Conservation (phyloP, 768 basidiomycete species). For the Xerocomellus chrysenteron region DNA sequence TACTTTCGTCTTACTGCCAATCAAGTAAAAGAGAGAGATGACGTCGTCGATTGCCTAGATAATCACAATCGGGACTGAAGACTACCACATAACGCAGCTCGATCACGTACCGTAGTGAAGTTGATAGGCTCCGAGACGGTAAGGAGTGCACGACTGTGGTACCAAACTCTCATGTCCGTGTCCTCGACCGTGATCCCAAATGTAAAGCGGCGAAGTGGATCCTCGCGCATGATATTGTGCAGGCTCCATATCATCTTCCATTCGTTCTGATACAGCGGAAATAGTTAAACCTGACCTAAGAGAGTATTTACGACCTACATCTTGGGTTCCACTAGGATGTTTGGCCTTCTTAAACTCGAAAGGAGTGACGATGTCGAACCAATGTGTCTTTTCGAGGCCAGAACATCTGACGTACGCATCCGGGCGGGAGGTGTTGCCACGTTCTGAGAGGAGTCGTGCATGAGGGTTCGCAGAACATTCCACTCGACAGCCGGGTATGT, state of each 20-base stretch:
- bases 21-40: slow-evolving; percentile 8
- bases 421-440: slow-evolving; percentile 1
- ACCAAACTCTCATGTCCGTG: slow-evolving; percentile 29
- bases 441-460: background rate
- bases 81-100: background rate
- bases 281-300: background rate
- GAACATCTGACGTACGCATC: background rate
- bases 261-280: slow-evolving; percentile 7
- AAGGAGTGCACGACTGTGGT: background rate
- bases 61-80: background rate
- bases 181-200: slow-evolving; percentile 32
- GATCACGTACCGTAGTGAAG: background rate
- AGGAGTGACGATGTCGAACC: slow-evolving; percentile 12
- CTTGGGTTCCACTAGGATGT: background rate
- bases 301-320: background rate
- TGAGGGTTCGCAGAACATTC: background rate
- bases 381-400: background rate
- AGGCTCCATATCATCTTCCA: slow-evolving; percentile 28
- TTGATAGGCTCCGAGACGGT: background rate
- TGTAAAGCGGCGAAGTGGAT: slow-evolving; percentile 24
- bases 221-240: slow-evolving; percentile 28
- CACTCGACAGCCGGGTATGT: background rate
- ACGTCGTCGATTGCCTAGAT: slow-evolving; percentile 1
- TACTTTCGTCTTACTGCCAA: background rate
- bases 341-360: slow-evolving; percentile 8